Base-by-base conservation (phyloP, 345 rosid species). In the Viola odorata region DNA sequence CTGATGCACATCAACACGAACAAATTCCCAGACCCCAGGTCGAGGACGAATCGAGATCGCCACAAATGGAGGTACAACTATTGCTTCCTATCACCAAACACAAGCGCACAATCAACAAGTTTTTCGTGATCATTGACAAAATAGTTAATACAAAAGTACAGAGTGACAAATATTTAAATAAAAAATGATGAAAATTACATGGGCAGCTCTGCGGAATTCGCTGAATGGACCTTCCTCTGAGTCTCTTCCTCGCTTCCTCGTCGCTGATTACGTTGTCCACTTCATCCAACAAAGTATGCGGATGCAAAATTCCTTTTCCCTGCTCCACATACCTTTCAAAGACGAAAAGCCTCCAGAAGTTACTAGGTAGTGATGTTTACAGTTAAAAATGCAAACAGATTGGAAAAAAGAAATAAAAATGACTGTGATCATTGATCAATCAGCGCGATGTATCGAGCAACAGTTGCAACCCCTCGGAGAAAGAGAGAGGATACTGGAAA, bases 1-100 rank as follows among this genome's bases (percentile, higher is more conserved):
- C 68, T 95, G 86, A 45, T 69, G 47, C 53, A 91, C 88, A 74
- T 91, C 88, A 48, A 94, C 97, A 55, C 99, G 96, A 50, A 91
- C 86, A 61, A 74, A 94, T 76, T 94, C 99, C 99, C 99, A 94
- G 62, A 94, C 96, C 64, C 99, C 99, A 48, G 91, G 99, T 68
- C 97, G 83, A 48, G 99, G 99, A 50, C 99, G 91, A 74, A 94
- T 74, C 4, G 99, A 92, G 57, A 94, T 72, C 7, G 92, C 96
- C 70, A 94, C 96, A 66, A 82, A 90, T 0, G 99, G 99, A 60
- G 99, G 99, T 61, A 90, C 70, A 54, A 90, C 84, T 57, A 94
- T 88, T 12, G 97, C 99, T 87, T 94, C 99, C 97, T 94, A 58
- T 63, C 3, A 62, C 54, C 50, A 68, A 40, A 50, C 0, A 64